Base-by-base conservation (phyloP, 2,329 filamentous ascomycete species). In the Tolypocladium paradoxum region DNA sequence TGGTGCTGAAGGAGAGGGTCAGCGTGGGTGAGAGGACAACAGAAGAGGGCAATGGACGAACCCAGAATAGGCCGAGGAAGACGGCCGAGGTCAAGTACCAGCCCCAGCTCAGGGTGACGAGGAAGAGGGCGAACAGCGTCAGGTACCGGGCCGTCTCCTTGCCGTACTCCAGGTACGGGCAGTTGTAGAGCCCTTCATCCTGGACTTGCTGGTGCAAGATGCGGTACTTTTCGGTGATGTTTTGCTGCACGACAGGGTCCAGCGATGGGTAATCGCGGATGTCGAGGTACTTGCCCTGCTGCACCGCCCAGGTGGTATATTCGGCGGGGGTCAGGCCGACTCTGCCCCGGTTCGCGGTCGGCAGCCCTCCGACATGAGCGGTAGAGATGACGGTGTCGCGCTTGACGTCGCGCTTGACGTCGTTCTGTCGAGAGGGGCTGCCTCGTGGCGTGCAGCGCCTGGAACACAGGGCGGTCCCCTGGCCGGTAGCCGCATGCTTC, bases 221-320 rank as follows among this genome's bases (percentile, higher is more conserved):
- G 18, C 90, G 85, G 66, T 97, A 99, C 66, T 91, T 95, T 46
- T 74, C 71, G 38, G 88, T 78, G 54, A 99, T 90, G 49, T 75
- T 75, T 52, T 83, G 81, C 66, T 99, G 93, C 0, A 84, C 91
- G 7, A 73, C 72, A 3, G 74, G 66, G 63, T 96, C 89, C 16
- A 93, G 72, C 1, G 86, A 74, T 0, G 93, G 93, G 61, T 96
- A 99, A 65, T 84, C 89, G 27, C 83, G 79, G 33, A 85, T 75
- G 64, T 96, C 91, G 4, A 91, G 76, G 52, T 81, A 76, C 53
- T 92, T 83, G 64, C 89, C 82, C 63, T 88, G 81, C 56, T 81
- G 71, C 88, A 96, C 96, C 61, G 82, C 81, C 55, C 82, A 69
- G 61, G 82, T 82, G 18, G 93, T 84, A 64, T 91, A 87, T 43